Conservation (phyloP, 345 rosid species). For the Bretschneidera sinensis region DNA sequence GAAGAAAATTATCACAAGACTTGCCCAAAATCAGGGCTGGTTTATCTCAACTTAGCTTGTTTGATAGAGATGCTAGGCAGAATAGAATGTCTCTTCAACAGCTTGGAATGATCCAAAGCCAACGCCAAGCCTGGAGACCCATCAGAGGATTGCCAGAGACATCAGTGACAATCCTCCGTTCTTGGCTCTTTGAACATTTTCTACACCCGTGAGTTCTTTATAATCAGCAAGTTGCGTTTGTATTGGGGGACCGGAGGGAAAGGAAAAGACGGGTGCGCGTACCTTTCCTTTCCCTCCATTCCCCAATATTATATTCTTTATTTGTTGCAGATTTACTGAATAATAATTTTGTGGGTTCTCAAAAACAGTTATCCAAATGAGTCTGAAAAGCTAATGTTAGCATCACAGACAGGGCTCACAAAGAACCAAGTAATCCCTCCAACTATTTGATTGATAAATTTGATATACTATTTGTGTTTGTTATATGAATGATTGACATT, state of each 20-base stretch:
- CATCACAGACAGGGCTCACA: constrained; percentile 68
- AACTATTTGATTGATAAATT: too few relatives aligned
- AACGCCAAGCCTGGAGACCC: constrained; percentile 83
- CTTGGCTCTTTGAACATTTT: constrained; percentile 96
- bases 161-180: constrained; percentile 69
- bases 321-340: too few relatives aligned
- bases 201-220: constrained; percentile 74
- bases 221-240: too few relatives aligned
- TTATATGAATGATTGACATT: too few relatives aligned
- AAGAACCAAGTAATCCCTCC: constrained; percentile 62
- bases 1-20: constrained; percentile 39
- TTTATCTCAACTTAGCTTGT: constrained; percentile 58
- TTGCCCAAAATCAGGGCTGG: constrained; percentile 44
- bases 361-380: constrained; percentile 73
- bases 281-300: too few relatives aligned
- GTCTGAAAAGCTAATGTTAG: constrained; percentile 65
- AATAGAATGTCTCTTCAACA: constrained; percentile 54
- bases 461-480: too few relatives aligned
- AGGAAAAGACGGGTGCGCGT: too few relatives aligned
- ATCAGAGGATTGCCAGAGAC: constrained; percentile 83
- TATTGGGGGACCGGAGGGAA: too few relatives aligned
- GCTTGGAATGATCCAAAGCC: constrained; percentile 59
- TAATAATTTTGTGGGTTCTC: constrained; percentile 9
- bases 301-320: too few relatives aligned
- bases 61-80: constrained; percentile 40